These are phyloP conservation scores for Aphanoascus verrucosus DNA, from an alignment of 2,329 filamentous ascomycete species.

Conservation along the genomic window DNA sequence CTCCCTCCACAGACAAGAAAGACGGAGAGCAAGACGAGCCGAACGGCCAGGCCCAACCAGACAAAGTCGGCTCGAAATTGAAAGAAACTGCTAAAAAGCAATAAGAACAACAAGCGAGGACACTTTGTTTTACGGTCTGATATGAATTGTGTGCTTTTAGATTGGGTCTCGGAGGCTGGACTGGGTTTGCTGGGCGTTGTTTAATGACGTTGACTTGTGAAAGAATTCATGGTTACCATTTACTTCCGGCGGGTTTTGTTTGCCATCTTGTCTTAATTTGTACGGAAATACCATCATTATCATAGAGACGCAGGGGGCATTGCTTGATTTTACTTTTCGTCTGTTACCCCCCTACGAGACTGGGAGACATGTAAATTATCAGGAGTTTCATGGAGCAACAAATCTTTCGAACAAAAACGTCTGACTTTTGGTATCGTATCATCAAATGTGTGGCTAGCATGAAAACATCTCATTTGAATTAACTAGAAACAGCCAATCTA, in stretches of 20 bases:
- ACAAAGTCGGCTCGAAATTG: not conserved
- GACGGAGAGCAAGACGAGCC: constrained; percentile 37
- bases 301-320: too few relatives aligned
- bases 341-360: not conserved
- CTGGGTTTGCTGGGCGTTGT: not conserved
- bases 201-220: too few relatives aligned
- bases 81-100: not conserved
- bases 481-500: constrained; percentile 9
- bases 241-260: too few relatives aligned
- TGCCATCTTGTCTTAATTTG: too few relatives aligned
- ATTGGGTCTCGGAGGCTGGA: not conserved
- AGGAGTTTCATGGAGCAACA: not conserved
- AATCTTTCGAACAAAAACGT: not conserved
- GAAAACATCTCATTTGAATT: not conserved
- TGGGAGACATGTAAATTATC: not conserved
- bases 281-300: too few relatives aligned
- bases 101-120: not conserved
- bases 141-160: too few relatives aligned
- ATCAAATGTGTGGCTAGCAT: not conserved
- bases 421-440: not conserved
- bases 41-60: constrained; percentile 9
- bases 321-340: not conserved
- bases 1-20: constrained; percentile 32
- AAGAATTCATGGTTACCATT: too few relatives aligned
- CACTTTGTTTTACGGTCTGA: too few relatives aligned